Percentiles rank a stretch among this genome's conserved stretches.
These are phyloP conservation scores for Suillus bovinus DNA, from an alignment of 768 basidiomycete genomes.

Conservation along the genomic window DNA sequence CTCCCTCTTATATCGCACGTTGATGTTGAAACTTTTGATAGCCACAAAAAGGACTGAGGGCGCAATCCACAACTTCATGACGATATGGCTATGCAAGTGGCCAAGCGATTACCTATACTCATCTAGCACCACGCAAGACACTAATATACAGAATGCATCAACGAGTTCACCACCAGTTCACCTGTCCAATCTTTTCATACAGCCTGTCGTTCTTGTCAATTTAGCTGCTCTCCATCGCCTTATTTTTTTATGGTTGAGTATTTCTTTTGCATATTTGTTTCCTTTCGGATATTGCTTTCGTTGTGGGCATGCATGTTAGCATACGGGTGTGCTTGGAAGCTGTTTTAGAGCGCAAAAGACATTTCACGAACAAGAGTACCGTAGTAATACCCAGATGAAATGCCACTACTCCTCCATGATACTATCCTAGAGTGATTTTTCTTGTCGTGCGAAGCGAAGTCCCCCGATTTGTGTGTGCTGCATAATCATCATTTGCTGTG, in stretches of 20 bases:
- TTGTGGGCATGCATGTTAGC: slow-evolving; percentile 14
- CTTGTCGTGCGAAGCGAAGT: background rate
- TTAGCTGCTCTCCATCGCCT: slow-evolving; percentile 17
- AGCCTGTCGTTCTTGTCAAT: slow-evolving; percentile 16
- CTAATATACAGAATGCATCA: slow-evolving; percentile 10
- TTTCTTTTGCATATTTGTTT: slow-evolving; percentile 21
- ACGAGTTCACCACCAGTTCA: slow-evolving; percentile 6
- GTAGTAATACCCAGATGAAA: slow-evolving; percentile 12
- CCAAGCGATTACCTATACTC: slow-evolving; percentile 17
- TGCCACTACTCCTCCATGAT: slow-evolving; percentile 3
- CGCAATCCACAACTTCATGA: background rate
- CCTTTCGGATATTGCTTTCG: slow-evolving; percentile 15
- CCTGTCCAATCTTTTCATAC: slow-evolving; percentile 15
- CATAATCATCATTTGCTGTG: background rate
- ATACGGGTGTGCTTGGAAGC: slow-evolving; percentile 11
- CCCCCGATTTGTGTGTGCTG: background rate
- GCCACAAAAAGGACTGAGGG: slow-evolving; percentile 37
- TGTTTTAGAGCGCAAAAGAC: slow-evolving; percentile 2
- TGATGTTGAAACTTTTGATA: slow-evolving; percentile 16
- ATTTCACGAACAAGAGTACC: slow-evolving; percentile 9
- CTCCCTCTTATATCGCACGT: background rate
- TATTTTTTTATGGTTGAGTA: slow-evolving; percentile 15
- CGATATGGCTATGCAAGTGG: background rate
- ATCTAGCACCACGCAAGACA: slow-evolving; percentile 10
- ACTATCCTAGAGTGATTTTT: background rate